These are phyloP conservation scores for Lasiodiplodia gonubiensis DNA, from an alignment of 2,329 filamentous ascomycete species.

Conservation along the genomic window DNA sequence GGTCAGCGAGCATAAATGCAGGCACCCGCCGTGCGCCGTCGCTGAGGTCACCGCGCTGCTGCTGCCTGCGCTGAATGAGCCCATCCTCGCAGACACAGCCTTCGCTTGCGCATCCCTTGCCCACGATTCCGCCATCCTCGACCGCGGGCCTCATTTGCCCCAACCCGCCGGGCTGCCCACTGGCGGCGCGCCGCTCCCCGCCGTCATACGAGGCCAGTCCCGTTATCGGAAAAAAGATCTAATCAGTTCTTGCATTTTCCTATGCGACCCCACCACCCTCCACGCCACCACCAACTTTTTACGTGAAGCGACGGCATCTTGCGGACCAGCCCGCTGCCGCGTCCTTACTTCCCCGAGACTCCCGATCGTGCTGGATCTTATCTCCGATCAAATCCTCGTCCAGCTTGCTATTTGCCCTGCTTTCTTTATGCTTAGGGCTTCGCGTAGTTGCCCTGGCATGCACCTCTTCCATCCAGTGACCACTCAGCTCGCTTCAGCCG, in stretches of 20 bases:
- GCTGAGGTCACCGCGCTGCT: background rate
- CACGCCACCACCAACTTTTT: conserved; percentile 14
- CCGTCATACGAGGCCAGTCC: conserved; percentile 13
- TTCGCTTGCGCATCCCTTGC: conserved; percentile 11
- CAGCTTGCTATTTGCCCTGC: background rate
- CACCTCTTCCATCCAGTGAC: background rate
- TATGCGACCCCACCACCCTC: background rate
- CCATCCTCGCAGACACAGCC: background rate
- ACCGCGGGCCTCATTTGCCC: conserved; percentile 8
- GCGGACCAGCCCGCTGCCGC: conserved; percentile 12
- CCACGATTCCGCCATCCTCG: conserved; percentile 11
- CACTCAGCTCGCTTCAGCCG: background rate
- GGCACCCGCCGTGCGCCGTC: conserved; percentile 1
- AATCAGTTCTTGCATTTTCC: conserved; percentile 3
- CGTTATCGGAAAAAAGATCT: conserved; percentile 20
- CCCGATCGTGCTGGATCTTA: conserved; percentile 13
- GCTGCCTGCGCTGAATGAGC: background rate
- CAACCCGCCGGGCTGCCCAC: background rate
- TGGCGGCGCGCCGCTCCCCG: background rate
- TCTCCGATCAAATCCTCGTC: conserved; percentile 10
- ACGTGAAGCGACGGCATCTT: conserved; percentile 11
- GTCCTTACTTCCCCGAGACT: background rate
- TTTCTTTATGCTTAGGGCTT: background rate
- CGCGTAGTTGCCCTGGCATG: background rate
- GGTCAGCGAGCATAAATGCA: conserved; percentile 2